These are phyloP conservation scores for Micromonas pusilla DNA, from an alignment of 139 green algal species.

Conservation along the genomic window DNA sequence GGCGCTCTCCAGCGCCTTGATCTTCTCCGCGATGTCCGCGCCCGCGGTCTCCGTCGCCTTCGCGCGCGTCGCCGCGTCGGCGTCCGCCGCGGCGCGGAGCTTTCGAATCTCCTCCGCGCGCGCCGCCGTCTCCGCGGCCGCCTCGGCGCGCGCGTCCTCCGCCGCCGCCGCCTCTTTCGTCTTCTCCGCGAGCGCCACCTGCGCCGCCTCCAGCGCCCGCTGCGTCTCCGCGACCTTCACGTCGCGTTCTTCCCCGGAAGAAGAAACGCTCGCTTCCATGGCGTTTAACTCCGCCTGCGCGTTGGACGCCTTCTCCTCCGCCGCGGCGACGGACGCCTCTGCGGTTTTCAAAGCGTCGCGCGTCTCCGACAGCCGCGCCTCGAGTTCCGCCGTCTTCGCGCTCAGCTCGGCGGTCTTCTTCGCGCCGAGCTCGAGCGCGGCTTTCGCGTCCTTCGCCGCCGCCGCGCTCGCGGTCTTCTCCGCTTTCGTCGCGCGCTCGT, in stretches of 20 bases:
- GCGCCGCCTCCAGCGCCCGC: background rate
- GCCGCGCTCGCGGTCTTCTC: background rate
- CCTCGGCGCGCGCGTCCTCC: no score
- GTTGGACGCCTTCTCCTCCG: background rate
- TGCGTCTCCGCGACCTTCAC: conserved; percentile 1
- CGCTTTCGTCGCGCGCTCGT: background rate
- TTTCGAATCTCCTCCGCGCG: no score
- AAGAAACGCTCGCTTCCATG: background rate
- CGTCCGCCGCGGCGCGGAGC: no score
- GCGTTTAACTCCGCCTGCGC: background rate
- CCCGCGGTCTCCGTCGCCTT: no score
- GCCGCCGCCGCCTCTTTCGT: background rate
- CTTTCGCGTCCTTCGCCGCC: background rate
- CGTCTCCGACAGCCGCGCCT: no score
- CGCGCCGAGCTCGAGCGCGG: no score
- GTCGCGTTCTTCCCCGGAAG: background rate
- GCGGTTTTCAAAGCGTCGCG: no score
- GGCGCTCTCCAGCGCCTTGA: background rate
- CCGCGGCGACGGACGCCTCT: no score
- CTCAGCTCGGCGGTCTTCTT: no score
- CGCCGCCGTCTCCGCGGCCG: no score
- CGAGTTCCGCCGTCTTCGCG: no score
- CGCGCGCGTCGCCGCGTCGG: background rate
- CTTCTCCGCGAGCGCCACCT: background rate
- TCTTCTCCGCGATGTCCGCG: background rate